These are phyloP conservation scores for Bullera alba DNA, from an alignment of 768 basidiomycete genomes.

Conservation along the genomic window DNA sequence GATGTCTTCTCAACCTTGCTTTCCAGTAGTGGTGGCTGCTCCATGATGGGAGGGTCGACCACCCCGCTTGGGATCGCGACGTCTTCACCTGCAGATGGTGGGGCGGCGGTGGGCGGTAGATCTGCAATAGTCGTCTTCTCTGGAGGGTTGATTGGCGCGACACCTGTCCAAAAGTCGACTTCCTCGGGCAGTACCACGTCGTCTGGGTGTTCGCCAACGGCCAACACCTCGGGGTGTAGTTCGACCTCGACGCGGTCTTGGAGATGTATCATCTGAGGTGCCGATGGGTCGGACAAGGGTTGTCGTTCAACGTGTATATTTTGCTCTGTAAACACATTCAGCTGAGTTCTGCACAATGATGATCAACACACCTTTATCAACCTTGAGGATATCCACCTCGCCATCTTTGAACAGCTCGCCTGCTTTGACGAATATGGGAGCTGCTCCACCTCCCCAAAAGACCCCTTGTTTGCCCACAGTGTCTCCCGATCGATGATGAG, in stretches of 20 bases:
- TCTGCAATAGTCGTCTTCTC: too few species aligned
- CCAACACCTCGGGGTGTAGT: too few species aligned
- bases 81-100: too few species aligned
- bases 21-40: too few species aligned
- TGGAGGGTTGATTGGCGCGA: too few species aligned
- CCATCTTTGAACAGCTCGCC: slow-evolving; percentile 44
- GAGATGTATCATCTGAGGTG: slow-evolving; percentile 26
- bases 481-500: slow-evolving; percentile 16
- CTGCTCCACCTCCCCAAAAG: slow-evolving; percentile 30
- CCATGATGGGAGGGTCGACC: too few species aligned
- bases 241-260: slow-evolving; percentile 22
- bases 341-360: not conserved
- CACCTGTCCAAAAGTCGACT: too few species aligned
- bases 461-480: slow-evolving; percentile 14
- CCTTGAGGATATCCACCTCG: slow-evolving; percentile 31
- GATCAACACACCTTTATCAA: slow-evolving; percentile 18
- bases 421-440: slow-evolving; percentile 43
- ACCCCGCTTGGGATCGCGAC: too few species aligned
- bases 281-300: slow-evolving; percentile 27
- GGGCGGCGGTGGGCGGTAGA: too few species aligned
- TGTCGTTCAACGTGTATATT: slow-evolving; percentile 18
- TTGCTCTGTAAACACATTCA: slow-evolving; percentile 9
- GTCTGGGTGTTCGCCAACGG: too few species aligned
- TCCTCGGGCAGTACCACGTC: too few species aligned
- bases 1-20: too few species aligned